A percentile compares a stretch with the other conserved stretches of the same genome.
phyloP scores from a whole-genome alignment of 2,329 filamentous ascomycete genomes.

The Xylariaceae sp. region DNA sequence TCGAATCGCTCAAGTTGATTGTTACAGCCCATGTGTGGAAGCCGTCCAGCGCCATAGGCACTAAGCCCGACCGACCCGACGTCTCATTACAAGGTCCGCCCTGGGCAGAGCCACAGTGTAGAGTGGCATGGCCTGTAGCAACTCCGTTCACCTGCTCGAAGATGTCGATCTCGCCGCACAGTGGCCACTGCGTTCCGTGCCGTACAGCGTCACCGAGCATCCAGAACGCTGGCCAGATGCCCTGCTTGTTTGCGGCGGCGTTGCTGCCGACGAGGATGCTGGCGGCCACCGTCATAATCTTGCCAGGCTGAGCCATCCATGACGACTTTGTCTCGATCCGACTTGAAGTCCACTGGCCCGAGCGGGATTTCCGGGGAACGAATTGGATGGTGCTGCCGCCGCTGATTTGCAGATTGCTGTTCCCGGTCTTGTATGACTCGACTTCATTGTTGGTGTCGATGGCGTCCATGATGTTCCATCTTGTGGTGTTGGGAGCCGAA shows the following conservation, averaged over 20 bases:
- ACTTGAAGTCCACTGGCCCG: conserved; percentile 47
- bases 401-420: conserved; percentile 45
- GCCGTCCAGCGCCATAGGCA: conserved; percentile 34
- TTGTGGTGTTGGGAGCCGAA: conserved; percentile 20
- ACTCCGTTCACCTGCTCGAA: conserved; percentile 51
- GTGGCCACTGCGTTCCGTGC: conserved; percentile 46
- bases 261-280: conserved; percentile 44
- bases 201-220: conserved; percentile 47
- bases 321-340: conserved; percentile 47
- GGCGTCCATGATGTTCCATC: conserved; percentile 32
- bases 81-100: conserved; percentile 51
- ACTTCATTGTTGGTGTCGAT: conserved; percentile 48
- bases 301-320: conserved; percentile 43
- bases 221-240: conserved; percentile 57
- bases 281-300: conserved; percentile 43
- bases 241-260: conserved; percentile 39
- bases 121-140: conserved; percentile 42
- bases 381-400: conserved; percentile 48
- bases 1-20: conserved; percentile 43
- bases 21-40: conserved; percentile 49
- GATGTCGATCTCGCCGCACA: conserved; percentile 53
- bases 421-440: conserved; percentile 44
- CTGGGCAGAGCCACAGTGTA: conserved; percentile 44
- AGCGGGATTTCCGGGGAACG: conserved; percentile 40
- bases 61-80: conserved; percentile 36